phyloP scores from a whole-genome alignment of 495 filamentous ascomycete genomes.

The Xylaria grammica region DNA sequence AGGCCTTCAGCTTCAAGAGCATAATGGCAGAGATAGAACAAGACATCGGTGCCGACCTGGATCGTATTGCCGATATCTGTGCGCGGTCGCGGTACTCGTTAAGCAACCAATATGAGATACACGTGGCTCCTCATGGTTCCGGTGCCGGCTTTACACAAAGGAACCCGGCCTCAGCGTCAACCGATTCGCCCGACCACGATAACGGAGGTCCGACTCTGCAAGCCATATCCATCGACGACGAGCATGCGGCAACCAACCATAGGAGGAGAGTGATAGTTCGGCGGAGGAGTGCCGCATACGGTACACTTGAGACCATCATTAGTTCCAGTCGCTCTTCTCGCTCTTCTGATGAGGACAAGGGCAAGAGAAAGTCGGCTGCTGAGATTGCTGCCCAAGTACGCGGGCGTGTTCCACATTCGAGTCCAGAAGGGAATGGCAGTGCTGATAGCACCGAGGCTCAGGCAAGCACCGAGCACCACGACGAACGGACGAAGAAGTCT shows the following conservation, averaged over 20 bases:
- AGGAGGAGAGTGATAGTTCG: slow-evolving; percentile 38
- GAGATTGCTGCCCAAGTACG: slow-evolving; percentile 54
- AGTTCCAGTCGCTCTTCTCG: slow-evolving; percentile 60
- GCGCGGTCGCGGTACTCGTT: slow-evolving; percentile 59
- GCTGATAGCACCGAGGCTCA: slow-evolving; percentile 29
- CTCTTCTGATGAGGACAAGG: slow-evolving; percentile 58
- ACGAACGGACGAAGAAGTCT: slow-evolving; percentile 6
- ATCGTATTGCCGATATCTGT: slow-evolving; percentile 64
- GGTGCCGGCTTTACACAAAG: slow-evolving; percentile 43
- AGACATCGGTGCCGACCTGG: slow-evolving; percentile 54
- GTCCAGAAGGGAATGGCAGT: slow-evolving; percentile 30
- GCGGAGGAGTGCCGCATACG: slow-evolving; percentile 54
- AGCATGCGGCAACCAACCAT: slow-evolving; percentile 33
- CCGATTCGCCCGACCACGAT: slow-evolving; percentile 21
- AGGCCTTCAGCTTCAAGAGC: slow-evolving; percentile 64
- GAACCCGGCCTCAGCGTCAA: slow-evolving; percentile 23
- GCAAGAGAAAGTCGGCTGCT: slow-evolving; percentile 53
- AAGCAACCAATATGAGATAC: slow-evolving; percentile 65
- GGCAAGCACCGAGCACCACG: slow-evolving; percentile 26
- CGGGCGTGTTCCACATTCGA: slow-evolving; percentile 45
- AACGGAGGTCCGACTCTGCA: slow-evolving; percentile 52
- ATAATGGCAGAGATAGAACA: slow-evolving; percentile 58
- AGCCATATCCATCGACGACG: slow-evolving; percentile 52
- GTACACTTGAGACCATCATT: slow-evolving; percentile 63
- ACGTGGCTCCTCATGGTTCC: slow-evolving; percentile 59